Conservation (phyloP, 805 yeast genomes). For the Teunomyces atbi region DNA sequence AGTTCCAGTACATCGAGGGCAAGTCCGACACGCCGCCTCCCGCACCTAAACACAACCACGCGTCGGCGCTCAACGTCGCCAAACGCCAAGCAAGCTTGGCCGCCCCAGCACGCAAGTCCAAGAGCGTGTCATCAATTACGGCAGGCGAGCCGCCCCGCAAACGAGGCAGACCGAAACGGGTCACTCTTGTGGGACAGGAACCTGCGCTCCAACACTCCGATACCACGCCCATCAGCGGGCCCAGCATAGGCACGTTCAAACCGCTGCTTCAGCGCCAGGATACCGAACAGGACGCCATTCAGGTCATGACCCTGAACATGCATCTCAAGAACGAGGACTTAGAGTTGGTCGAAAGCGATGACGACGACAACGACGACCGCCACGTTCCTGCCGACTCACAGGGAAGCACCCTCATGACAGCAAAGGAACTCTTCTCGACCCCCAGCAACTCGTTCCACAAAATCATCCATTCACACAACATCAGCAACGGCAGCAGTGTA, state of each 20-base stretch:
- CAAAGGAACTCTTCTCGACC: conserved; percentile 42
- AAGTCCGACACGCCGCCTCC: conserved; percentile 42
- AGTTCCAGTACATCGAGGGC: conserved; percentile 38
- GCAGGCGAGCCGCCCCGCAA: conserved; percentile 31
- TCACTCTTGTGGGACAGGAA: conserved; percentile 17
- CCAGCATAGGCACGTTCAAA: conserved; percentile 32
- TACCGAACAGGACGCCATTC: conserved; percentile 40
- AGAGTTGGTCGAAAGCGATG: conserved; percentile 34
- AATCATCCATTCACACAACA: conserved; percentile 18
- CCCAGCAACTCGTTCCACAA: conserved; percentile 38
- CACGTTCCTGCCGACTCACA: conserved; percentile 12
- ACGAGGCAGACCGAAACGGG: conserved; percentile 39
- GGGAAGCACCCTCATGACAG: conserved; percentile 35
- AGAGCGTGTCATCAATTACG: conserved; percentile 13
- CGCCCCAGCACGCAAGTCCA: conserved; percentile 14
- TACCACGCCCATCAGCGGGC: conserved; percentile 36
- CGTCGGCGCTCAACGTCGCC: conserved; percentile 43
- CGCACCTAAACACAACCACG: conserved; percentile 47
- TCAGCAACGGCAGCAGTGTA: conserved; percentile 4
- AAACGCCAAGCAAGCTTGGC: conserved; percentile 22
- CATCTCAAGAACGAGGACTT: conserved; percentile 37
- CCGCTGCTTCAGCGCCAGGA: conserved; percentile 25
- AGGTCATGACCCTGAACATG: conserved; percentile 31
- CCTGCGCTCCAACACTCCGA: conserved; percentile 32
- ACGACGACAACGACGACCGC: conserved; percentile 19